Evolutionary conservation across 164 flowering plant species (phyloP).

Genomic region (Aristolochia contorta): DNA sequence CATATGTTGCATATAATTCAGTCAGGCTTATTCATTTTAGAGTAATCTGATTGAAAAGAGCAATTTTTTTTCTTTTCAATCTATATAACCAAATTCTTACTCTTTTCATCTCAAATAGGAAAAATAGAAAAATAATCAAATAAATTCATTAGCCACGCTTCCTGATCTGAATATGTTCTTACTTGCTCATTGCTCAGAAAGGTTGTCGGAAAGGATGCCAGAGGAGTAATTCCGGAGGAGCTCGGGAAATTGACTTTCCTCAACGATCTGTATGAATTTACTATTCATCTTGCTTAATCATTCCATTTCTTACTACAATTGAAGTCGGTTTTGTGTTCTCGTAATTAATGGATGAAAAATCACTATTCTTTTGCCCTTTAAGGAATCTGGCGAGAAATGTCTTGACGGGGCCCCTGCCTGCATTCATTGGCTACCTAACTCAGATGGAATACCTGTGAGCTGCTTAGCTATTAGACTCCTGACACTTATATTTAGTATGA

Average conservation of each 20-base stretch:
- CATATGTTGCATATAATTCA: too few species aligned
- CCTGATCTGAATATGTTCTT: not conserved
- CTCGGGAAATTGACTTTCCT: not conserved
- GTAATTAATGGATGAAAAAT: too few species aligned
- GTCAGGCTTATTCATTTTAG: too few species aligned
- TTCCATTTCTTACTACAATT: not conserved
- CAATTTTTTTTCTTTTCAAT: too few species aligned
- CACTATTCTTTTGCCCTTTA: constrained; percentile 2
- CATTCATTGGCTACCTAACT: constrained; percentile 27
- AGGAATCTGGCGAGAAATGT: constrained; percentile 54
- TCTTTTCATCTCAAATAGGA: too few species aligned
- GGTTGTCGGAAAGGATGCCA: not conserved
- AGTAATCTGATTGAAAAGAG: too few species aligned
- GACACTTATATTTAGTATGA: too few species aligned
- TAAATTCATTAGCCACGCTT: too few species aligned
- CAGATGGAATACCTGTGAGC: constrained; percentile 14
- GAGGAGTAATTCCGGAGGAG: constrained; percentile 3
- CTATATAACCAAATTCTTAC: too few species aligned
- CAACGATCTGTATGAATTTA: constrained; percentile 5
- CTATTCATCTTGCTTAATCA: not conserved
- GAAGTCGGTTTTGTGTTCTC: too few species aligned
- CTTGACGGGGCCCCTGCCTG: constrained; percentile 60
- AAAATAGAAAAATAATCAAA: too few species aligned
- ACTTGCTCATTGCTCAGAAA: not conserved
- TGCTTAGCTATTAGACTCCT: not conserved